phyloP scores from a whole-genome alignment of 768 basidiomycete species.

The Pisolithus marmoratus region DNA sequence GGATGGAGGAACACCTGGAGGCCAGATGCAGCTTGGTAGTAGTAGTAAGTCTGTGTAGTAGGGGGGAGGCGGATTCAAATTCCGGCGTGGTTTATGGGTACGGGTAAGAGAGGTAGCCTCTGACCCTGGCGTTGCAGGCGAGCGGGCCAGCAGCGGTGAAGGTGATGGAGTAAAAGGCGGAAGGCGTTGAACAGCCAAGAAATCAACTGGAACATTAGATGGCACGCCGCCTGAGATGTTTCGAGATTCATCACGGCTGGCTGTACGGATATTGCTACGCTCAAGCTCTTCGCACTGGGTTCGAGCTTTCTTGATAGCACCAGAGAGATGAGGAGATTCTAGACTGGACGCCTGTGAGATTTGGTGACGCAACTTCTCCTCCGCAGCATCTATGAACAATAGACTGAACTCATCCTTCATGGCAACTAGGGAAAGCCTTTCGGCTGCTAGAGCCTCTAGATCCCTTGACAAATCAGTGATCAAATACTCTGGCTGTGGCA shows the following conservation, averaged over 20 bases:
- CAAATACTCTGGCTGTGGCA: slow-evolving; percentile 82
- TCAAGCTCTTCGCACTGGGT: slow-evolving; percentile 52
- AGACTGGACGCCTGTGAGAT: slow-evolving; percentile 74
- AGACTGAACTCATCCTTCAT: slow-evolving; percentile 74
- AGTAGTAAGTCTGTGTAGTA: slow-evolving; percentile 90
- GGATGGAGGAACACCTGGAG: slow-evolving; percentile 91
- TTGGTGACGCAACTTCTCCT: slow-evolving; percentile 70
- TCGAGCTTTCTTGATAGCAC: slow-evolving; percentile 57
- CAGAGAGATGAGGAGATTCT: slow-evolving; percentile 59
- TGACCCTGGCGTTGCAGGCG: slow-evolving; percentile 1
- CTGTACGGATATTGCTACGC: slow-evolving; percentile 26
- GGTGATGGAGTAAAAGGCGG: slow-evolving; percentile 9
- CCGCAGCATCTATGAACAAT: slow-evolving; percentile 75
- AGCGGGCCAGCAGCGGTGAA: not conserved
- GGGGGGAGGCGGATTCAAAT: slow-evolving; percentile 81
- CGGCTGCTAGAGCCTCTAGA: slow-evolving; percentile 62
- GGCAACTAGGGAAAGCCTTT: slow-evolving; percentile 58
- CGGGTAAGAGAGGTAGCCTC: slow-evolving; percentile 6
- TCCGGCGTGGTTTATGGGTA: slow-evolving; percentile 59
- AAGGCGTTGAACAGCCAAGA: slow-evolving; percentile 41
- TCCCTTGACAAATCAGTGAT: slow-evolving; percentile 68
- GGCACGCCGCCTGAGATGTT: slow-evolving; percentile 8
- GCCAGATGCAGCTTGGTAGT: slow-evolving; percentile 92
- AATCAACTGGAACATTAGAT: slow-evolving; percentile 52
- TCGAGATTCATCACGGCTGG: slow-evolving; percentile 18